Evolutionary conservation across 2,329 filamentous ascomycete genomes (phyloP), one percentile per base, ranked within the genome.

Genomic region (Cladosporium sp.): DNA sequence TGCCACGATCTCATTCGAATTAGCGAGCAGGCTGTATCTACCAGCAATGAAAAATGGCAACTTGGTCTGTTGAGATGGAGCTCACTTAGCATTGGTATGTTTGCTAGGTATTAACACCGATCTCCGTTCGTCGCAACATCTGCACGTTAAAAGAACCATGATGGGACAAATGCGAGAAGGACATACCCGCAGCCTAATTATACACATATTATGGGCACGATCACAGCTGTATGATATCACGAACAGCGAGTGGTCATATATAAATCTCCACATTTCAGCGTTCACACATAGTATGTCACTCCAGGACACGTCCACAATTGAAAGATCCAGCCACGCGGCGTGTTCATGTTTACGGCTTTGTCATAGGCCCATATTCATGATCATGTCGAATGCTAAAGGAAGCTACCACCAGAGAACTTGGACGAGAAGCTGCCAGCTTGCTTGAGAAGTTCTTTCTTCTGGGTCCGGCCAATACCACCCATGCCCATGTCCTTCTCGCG

Each of bases 401-500:
- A 90, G 62, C 77, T 85, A 0, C 93, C 93, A 70, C 91, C 90
- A 21, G 88, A 86, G 73, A 97, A 97, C 58, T 92, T 84, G 0
- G 89, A 89, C 3, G 90, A 89, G 79, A 97, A 97, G 72, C 93
- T 90, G 18, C 88, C 86, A 5, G 92, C 91, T 75, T 90, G 90
- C 70, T 86, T 90, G 67, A 97, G 77, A 81, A 98, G 81, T 71
- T 97, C 91, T 72, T 87, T 87, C 71, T 89, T 87, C 80, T 97
- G 89, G 40, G 88, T 84, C 69, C 88, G 82, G 3, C 72, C 71
- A 14, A 66, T 65, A 10, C 58, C 52, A 29, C 88, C 90, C 62
- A 97, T 87, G 46, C 87, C 90, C 87, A 98, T 97, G 77, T 98
- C 95, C 81, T 97, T 98, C 77, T 97, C 92, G 68, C 88, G 85